Percentiles rank a stretch among this genome's conserved stretches.
These are phyloP conservation scores for Dioscorea cayenensis DNA, from an alignment of 116 monocot species.

Conservation along the genomic window DNA sequence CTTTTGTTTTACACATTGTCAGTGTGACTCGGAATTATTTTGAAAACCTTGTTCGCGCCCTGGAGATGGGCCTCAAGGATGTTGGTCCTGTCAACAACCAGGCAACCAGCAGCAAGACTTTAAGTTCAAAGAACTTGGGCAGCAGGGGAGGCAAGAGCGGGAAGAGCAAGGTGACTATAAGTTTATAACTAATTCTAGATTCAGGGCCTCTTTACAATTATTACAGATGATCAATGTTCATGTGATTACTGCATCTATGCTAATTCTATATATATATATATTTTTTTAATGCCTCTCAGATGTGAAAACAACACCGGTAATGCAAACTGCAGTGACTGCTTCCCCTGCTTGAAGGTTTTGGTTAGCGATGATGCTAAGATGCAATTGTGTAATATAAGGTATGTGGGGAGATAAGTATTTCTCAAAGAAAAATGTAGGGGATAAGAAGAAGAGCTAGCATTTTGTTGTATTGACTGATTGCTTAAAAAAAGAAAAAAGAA, in stretches of 20 bases:
- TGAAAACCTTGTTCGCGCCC: conserved; percentile 64
- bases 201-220: conserved; percentile 16
- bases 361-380: no score
- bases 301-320: conserved; percentile 29
- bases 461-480: no score
- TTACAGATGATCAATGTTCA: conserved; percentile 22
- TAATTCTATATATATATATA: conserved; percentile 28
- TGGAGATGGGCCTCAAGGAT: conserved; percentile 73
- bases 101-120: conserved; percentile 45
- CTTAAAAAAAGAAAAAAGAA: no score
- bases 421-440: no score
- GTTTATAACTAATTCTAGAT: conserved; percentile 29
- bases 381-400: no score
- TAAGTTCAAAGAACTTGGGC: conserved; percentile 28
- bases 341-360: no score
- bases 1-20: neutral
- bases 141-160: conserved; percentile 37
- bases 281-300: conserved; percentile 25
- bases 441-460: no score
- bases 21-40: conserved; percentile 87
- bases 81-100: conserved; percentile 39
- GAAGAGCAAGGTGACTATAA: conserved; percentile 33
- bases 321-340: no score
- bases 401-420: no score
- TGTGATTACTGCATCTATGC: conserved; percentile 56